Conservation (phyloP, 108 stramenopile species). For the Aurantiochytrium sp. region DNA sequence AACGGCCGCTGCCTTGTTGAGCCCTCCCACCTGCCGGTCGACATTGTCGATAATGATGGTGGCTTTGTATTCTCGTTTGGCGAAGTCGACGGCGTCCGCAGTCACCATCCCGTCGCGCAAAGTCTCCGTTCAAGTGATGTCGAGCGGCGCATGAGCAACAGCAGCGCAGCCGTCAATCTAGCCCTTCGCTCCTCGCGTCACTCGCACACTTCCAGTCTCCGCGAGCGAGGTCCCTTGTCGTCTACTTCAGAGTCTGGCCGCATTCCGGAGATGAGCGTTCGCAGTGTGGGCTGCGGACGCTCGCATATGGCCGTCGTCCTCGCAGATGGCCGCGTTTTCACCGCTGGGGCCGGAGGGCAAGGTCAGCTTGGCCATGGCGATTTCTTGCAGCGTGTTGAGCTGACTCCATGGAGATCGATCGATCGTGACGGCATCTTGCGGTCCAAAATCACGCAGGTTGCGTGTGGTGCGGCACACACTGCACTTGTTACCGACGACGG, state of each 20-base stretch:
- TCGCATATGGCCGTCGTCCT: neutral
- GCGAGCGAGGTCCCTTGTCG: too few species aligned
- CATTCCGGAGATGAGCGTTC: neutral
- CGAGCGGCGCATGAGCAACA: too few species aligned
- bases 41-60: neutral
- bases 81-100: neutral
- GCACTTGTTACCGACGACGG: neutral
- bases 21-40: neutral
- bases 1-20: neutral
- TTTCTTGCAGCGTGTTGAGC: neutral
- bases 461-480: neutral
- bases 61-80: neutral
- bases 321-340: neutral
- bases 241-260: too few species aligned
- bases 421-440: slow-evolving; percentile 4
- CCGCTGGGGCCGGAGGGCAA: neutral
- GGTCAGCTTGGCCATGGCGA: slow-evolving; percentile 1
- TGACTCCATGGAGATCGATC: neutral
- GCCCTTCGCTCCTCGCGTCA: too few species aligned
- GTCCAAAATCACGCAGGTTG: slow-evolving; percentile 7
- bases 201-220: too few species aligned
- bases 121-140: neutral
- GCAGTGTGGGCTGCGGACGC: neutral
- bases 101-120: neutral
- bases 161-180: too few species aligned